Evolutionary conservation across 306 rosid species (phyloP).

Genomic region (Rosa persica): DNA sequence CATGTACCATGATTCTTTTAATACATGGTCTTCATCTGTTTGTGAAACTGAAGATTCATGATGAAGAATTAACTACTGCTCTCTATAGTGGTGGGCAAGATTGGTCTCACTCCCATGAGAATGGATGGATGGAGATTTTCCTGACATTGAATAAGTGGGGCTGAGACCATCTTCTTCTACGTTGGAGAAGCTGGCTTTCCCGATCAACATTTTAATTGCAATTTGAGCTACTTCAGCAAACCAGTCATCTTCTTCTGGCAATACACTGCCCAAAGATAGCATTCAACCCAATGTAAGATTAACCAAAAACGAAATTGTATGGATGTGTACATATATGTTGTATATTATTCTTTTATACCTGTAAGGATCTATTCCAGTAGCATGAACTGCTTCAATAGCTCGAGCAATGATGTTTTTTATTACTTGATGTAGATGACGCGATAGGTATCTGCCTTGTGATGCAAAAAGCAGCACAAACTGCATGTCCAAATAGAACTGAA

Average conservation of each 20-base stretch:
- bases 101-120: conserved; percentile 47
- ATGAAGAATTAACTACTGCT: not conserved
- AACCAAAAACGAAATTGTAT: not conserved
- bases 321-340: not conserved
- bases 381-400: conserved; percentile 71
- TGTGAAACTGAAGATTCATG: not conserved
- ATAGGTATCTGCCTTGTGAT: conserved; percentile 85
- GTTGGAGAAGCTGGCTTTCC: conserved; percentile 58
- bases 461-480: conserved; percentile 88
- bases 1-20: too few species aligned
- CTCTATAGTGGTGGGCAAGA: conserved; percentile 14
- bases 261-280: conserved; percentile 44
- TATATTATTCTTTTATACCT: conserved; percentile 41
- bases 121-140: conserved; percentile 47
- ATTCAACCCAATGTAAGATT: not conserved
- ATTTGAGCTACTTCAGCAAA: conserved; percentile 90
- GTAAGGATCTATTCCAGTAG: conserved; percentile 84
- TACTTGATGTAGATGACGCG: conserved; percentile 81
- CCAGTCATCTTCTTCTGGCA: conserved; percentile 95
- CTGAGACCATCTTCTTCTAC: conserved; percentile 56
- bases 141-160: conserved; percentile 55
- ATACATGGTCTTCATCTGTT: not conserved
- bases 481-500: conserved; percentile 92
- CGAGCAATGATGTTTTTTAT: conserved; percentile 66
- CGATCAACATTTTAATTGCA: conserved; percentile 70